phyloP scores from a whole-genome alignment of 2,329 filamentous ascomycete species.

The Trichoderma asperellum region DNA sequence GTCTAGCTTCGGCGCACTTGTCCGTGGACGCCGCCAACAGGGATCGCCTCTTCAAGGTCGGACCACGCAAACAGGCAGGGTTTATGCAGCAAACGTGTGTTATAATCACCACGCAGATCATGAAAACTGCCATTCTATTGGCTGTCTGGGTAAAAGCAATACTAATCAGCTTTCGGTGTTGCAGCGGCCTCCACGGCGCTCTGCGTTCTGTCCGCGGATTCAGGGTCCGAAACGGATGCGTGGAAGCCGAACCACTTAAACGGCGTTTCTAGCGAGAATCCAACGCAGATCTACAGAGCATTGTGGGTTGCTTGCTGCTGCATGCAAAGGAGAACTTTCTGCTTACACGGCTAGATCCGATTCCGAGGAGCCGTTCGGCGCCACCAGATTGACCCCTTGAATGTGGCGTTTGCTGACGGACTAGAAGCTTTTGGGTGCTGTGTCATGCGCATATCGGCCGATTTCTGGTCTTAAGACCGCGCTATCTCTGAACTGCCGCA shows the following conservation, averaged over 20 bases:
- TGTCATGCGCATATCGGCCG: neutral
- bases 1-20: neutral
- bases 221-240: neutral
- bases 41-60: too few relatives aligned
- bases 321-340: neutral
- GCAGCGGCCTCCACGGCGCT: neutral
- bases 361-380: neutral
- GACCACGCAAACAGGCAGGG: neutral
- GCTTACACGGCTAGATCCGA: neutral
- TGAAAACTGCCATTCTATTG: neutral
- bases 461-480: neutral
- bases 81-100: neutral
- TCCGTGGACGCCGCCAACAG: neutral
- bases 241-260: neutral
- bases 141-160: neutral
- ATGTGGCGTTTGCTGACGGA: neutral
- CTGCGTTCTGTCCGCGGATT: neutral
- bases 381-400: neutral
- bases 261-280: neutral
- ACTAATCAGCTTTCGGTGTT: neutral
- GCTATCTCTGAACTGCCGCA: neutral
- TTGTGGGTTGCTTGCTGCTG: neutral
- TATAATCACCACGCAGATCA: neutral
- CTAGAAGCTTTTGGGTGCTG: neutral
- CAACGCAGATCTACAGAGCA: neutral